Percentiles rank a stretch among this genome's conserved stretches.
These are phyloP conservation scores for Capsicum baccatum DNA, from an alignment of 257 asterid genomes.

Conservation along the genomic window DNA sequence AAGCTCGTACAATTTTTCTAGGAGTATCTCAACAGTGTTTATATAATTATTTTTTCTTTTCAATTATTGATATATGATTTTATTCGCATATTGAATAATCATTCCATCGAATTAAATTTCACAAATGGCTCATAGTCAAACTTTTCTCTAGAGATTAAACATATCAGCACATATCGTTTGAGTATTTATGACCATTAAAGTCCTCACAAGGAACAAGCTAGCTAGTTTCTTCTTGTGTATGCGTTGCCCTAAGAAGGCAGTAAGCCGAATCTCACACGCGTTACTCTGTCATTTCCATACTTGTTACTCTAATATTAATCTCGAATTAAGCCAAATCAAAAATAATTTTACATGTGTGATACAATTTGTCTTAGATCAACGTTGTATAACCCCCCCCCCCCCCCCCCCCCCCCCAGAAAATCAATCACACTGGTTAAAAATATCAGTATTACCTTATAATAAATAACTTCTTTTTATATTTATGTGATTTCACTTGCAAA, in stretches of 20 bases:
- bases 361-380: no score
- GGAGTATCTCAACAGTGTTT: neutral
- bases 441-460: neutral
- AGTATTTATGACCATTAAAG: neutral
- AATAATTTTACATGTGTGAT: neutral
- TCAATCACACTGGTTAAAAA: neutral
- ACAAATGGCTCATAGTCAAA: neutral
- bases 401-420: no score
- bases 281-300: neutral
- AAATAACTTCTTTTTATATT: neutral
- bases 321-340: neutral
- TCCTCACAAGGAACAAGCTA: no score
- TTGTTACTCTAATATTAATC: neutral
- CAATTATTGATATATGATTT: neutral
- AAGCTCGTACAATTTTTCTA: neutral
- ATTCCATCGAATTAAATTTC: neutral
- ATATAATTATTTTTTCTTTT: no score
- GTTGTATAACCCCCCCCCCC: no score
- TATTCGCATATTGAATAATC: neutral
- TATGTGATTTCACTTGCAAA: neutral
- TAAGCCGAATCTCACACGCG: neutral
- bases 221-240: neutral
- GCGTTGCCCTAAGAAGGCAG: neutral
- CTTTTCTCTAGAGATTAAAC: neutral
- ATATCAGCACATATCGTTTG: neutral